Evolutionary conservation across 2,329 filamentous ascomycete genomes (phyloP), one percentile per base, ranked within the genome.

Genomic region (Pseudocercospora cruenta): DNA sequence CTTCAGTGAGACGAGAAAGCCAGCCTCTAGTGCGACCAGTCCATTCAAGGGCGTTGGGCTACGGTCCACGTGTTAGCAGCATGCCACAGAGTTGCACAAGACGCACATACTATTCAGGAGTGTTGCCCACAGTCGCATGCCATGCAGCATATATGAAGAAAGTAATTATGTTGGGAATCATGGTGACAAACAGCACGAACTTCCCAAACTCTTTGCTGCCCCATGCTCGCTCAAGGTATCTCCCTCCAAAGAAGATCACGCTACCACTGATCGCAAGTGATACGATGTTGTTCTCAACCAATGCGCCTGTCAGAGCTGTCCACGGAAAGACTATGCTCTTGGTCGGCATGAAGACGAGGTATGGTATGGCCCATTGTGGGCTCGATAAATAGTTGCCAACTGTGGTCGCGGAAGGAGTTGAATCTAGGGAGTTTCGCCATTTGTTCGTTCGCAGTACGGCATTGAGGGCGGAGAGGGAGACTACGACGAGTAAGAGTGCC

Each of bases 161-260:
- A 64, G 88, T 88, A 66, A 93, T 75, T 19, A 91, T 71, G 79
- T 97, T 98, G 36, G 95, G 93, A 63, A 97, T 84, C 74, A 97
- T 79, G 14, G 91, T 85, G 58, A 90, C 86, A 70, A 96, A 85
- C 16, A 91, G 82, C 57, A 97, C 83, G 78, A 97, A 97, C 80
- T 96, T 97, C 75, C 89, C 92, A 78, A 97, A 92, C 79, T 98
- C 94, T 64, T 87, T 87, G 26, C 92, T 94, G 33, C 93, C 94
- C 95, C 94, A 99, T 36, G 95, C 94, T 75, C 95, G 86, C 85
- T 99, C 95, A 22, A 99, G 87, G 79, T 99, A 99, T 73, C 93
- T 89, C 9, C 95, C 95, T 63, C 94, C 94, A 82, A 97, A 92
- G 79, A 94, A 96, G 62, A 98, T 81, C 0, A 94, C 94, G 51